phyloP scores from a whole-genome alignment of 2,329 filamentous ascomycete genomes.

The Decorospora gaudefroyi region DNA sequence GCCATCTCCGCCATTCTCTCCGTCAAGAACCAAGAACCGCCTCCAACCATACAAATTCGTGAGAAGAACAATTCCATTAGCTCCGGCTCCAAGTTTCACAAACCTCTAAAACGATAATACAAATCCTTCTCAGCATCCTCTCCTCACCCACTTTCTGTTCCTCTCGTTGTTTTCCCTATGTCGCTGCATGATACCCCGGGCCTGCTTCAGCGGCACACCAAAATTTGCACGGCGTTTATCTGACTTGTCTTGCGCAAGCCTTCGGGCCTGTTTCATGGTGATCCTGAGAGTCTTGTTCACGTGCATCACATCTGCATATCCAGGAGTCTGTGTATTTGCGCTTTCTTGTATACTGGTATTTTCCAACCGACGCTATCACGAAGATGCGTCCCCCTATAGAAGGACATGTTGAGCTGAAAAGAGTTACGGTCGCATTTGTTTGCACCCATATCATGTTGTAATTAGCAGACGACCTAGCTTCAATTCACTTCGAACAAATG shows the following conservation, averaged over 20 bases:
- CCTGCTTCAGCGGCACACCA: constrained; percentile 22
- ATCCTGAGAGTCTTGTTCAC: too few species aligned
- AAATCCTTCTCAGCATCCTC: constrained; percentile 2
- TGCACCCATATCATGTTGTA: constrained; percentile 9
- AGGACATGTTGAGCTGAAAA: constrained; percentile 2
- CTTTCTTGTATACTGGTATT: constrained; percentile 4
- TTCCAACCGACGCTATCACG: not conserved
- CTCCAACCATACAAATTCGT: constrained; percentile 32
- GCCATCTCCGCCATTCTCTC: constrained; percentile 37
- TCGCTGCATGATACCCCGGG: constrained; percentile 36
- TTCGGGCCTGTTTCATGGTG: too few species aligned
- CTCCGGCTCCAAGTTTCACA: constrained; percentile 25
- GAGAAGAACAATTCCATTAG: constrained; percentile 35
- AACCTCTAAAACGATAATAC: constrained; percentile 21
- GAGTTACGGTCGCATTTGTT: constrained; percentile 2
- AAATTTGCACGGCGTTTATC: constrained; percentile 10
- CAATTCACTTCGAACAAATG: too few species aligned
- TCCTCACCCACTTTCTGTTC: not conserved
- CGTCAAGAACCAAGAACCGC: constrained; percentile 29
- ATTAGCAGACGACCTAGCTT: too few species aligned
- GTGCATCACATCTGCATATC: constrained; percentile 5
- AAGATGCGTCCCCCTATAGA: constrained; percentile 2
- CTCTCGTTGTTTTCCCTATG: constrained; percentile 11
- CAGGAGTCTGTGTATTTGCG: constrained; percentile 7
- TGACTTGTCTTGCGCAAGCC: too few species aligned